Evolutionary conservation across 2,329 filamentous ascomycete genomes (phyloP), one percentile per base, ranked within the genome.

Genomic region (Esteya vermicola): DNA sequence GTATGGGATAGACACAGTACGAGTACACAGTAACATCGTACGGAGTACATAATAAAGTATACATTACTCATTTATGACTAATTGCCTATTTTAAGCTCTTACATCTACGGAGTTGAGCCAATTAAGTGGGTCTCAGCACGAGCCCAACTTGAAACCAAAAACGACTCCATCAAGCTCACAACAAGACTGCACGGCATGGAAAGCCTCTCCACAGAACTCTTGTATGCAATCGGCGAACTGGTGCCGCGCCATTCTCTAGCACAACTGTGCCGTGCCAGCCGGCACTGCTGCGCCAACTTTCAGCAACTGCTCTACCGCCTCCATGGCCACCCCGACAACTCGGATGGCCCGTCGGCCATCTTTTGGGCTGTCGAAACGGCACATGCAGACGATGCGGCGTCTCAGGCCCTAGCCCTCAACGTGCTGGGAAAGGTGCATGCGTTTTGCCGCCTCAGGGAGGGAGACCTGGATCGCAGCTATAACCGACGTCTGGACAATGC

Each of bases 311-410:
- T 39, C 6, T 39, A 33, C 23, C 38, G 30, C 9, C 38, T 32
- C 19, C 31, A 39, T 28, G 38, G 38, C 38, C 37, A 39, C 30
- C 16, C 28, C 21, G 30, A 39, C 30, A 13, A 39, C 37, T 39
- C 21, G 37, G 19, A 39, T 26, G 37, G 28, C 28, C 30, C 38
- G 23, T 39, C 38, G 22, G 31, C 31, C 30, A 31, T 39, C 12
- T 26, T 39, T 16, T 39, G 30, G 38, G 38, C 38, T 4, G 31
- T 16, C 19, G 31, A 33, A 4, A 39, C 23, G 31, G 31, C 38
- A 22, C 22, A 34, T 21, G 28, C 23, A 30, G 18, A 22, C 31
- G 31, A 39, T 20, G 30, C 10, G 2, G 22, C 38, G 23, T 39
- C 38, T n/a, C 21, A 39, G 38, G 16, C 23, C 7, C 23, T 39